phyloP scores from a whole-genome alignment of 768 basidiomycete genomes.

The Mycena latifolia region DNA sequence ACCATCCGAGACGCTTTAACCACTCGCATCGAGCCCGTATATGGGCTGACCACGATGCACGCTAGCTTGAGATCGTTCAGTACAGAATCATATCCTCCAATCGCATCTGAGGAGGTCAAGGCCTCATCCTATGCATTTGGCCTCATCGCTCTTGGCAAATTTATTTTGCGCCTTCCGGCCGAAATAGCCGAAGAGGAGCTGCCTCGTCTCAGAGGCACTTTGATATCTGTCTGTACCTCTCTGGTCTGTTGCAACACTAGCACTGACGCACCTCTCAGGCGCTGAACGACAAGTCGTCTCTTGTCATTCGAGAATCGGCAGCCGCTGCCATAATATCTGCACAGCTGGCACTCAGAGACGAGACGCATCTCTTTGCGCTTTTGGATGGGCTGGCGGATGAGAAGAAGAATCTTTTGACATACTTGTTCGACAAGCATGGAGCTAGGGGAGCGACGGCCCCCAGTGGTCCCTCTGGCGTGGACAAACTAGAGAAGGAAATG shows the following conservation, averaged over 20 bases:
- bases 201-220: conserved; percentile 77
- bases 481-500: conserved; percentile 85
- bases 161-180: conserved; percentile 81
- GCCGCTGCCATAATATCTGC: conserved; percentile 87
- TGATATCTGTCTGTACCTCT: conserved; percentile 69
- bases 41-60: conserved; percentile 87
- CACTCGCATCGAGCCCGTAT: conserved; percentile 82
- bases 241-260: background rate
- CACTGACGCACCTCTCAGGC: conserved; percentile 55
- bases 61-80: conserved; percentile 77
- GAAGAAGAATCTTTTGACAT: conserved; percentile 91
- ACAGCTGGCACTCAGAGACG: conserved; percentile 85
- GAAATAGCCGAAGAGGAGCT: conserved; percentile 92
- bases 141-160: conserved; percentile 85
- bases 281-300: conserved; percentile 75
- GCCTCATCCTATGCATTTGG: conserved; percentile 84
- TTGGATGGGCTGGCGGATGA: conserved; percentile 88
- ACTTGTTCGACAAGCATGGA: conserved; percentile 90
- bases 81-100: conserved; percentile 57
- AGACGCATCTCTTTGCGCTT: conserved; percentile 84
- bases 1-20: conserved; percentile 84
- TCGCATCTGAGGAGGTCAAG: conserved; percentile 64
- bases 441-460: conserved; percentile 63
- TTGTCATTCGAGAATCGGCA: conserved; percentile 88
- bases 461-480: conserved; percentile 63